Evolutionary conservation across 805 yeast species (phyloP).

Genomic region (Schizosaccharomyces osmophilus): DNA sequence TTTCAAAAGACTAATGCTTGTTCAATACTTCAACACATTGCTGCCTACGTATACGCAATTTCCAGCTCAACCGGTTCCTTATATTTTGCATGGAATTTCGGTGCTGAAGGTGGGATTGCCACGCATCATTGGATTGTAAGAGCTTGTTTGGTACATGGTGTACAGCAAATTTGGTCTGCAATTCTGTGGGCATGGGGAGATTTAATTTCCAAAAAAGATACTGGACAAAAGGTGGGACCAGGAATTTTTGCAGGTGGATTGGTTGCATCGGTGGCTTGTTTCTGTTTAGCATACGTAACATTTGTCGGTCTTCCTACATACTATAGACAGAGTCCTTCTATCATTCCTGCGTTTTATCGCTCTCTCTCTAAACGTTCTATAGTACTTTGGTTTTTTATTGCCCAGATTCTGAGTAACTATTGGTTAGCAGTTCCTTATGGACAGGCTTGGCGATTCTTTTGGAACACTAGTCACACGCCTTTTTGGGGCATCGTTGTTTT

Average conservation of each 20-base stretch:
- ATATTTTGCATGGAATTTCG: conserved; percentile 1
- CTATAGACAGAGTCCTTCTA: not conserved
- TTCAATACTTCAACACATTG: not conserved
- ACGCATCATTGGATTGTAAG: not conserved
- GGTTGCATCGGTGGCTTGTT: not conserved
- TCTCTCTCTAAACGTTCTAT: not conserved
- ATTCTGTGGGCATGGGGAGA: conserved; percentile 1
- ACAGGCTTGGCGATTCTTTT: not conserved
- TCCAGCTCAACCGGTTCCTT: not conserved
- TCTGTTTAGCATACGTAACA: not conserved
- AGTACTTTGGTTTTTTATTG: conserved; percentile 1
- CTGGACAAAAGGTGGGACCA: not conserved
- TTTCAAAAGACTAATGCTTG: not conserved
- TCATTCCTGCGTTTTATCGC: not conserved
- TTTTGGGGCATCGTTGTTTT: not conserved
- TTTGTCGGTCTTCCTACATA: not conserved
- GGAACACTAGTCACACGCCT: not conserved
- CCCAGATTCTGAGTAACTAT: not conserved
- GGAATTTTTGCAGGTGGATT: not conserved
- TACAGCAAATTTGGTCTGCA: not conserved
- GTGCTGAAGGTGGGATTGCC: conserved; percentile 1
- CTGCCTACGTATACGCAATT: not conserved
- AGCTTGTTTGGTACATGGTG: not conserved
- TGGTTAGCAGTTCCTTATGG: conserved; percentile 1
- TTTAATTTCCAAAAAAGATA: not conserved